Conservation (phyloP, 2,329 filamentous ascomycete species). For the Sarocladiaceae sp. region DNA sequence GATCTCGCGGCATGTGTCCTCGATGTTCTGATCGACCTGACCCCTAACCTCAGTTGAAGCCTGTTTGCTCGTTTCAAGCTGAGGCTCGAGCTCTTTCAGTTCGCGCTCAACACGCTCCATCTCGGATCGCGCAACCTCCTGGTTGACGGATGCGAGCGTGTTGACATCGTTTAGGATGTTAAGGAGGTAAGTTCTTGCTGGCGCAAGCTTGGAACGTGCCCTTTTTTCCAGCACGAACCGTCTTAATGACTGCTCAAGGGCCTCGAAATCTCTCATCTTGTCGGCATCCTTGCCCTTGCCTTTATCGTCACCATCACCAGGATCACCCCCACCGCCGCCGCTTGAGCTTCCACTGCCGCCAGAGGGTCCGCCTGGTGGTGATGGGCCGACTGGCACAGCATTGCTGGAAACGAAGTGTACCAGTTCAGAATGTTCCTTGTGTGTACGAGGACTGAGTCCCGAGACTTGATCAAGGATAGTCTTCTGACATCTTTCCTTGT, state of each 20-base stretch:
- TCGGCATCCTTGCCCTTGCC: slow-evolving; percentile 84
- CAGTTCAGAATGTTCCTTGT: slow-evolving; percentile 85
- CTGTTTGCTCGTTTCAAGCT: slow-evolving; percentile 76
- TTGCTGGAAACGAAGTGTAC: slow-evolving; percentile 99
- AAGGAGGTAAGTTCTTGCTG: slow-evolving; percentile 88
- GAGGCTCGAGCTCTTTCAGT: slow-evolving; percentile 74
- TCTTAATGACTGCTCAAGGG: slow-evolving; percentile 79
- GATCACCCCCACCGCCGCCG: slow-evolving; percentile 51
- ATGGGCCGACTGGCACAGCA: slow-evolving; percentile 69
- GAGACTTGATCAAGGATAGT: slow-evolving; percentile 88
- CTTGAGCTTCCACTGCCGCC: slow-evolving; percentile 48
- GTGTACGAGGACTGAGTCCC: slow-evolving; percentile 82
- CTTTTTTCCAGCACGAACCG: slow-evolving; percentile 95
- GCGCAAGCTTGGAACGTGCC: slow-evolving; percentile 88
- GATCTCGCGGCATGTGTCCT: slow-evolving; percentile 76
- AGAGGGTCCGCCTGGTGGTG: slow-evolving; percentile 48
- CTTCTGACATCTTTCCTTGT: slow-evolving; percentile 85
- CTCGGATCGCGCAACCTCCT: slow-evolving; percentile 79
- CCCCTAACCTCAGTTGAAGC: slow-evolving; percentile 75
- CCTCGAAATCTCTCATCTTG: slow-evolving; percentile 83
- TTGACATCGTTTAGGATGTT: slow-evolving; percentile 88
- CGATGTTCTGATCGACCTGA: slow-evolving; percentile 73
- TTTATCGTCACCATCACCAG: slow-evolving; percentile 53
- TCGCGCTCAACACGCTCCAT: slow-evolving; percentile 76
- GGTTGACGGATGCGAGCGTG: slow-evolving; percentile 77